A percentile compares a stretch with the other conserved stretches of the same genome.
Conservation (phyloP, 75 land plant genomes). For the Pseudotsuga menziesii region DNA sequence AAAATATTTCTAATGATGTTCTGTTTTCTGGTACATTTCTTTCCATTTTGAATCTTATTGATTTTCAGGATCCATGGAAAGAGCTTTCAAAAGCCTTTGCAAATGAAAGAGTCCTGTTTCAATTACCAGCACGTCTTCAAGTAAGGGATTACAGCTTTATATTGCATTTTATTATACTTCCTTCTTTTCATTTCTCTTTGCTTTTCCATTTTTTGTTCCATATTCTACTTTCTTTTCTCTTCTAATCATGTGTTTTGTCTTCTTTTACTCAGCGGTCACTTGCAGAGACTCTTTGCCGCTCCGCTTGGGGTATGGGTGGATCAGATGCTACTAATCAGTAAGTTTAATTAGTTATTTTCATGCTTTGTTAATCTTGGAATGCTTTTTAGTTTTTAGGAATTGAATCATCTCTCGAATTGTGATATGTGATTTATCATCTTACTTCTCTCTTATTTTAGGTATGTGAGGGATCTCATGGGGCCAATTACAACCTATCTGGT, state of each 20-base stretch:
- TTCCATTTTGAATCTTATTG: not conserved
- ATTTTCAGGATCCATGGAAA: slow-evolving; percentile 33
- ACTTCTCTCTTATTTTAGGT: slow-evolving; percentile 37
- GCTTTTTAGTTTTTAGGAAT: not conserved
- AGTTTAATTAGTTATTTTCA: slow-evolving; percentile 15
- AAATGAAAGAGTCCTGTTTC: slow-evolving; percentile 40
- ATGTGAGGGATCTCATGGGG: slow-evolving; percentile 69
- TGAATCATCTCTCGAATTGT: not conserved
- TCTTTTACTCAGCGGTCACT: slow-evolving; percentile 67
- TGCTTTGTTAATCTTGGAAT: not conserved
- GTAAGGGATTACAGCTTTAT: slow-evolving; percentile 20
- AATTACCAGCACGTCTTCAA: slow-evolving; percentile 42
- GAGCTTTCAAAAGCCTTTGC: slow-evolving; percentile 52
- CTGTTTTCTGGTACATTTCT: not conserved
- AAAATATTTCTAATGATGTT: not conserved
- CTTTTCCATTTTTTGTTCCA: not conserved
- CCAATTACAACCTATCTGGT: slow-evolving; percentile 49
- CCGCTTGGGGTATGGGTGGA: slow-evolving; percentile 65
- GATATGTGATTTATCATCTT: not conserved
- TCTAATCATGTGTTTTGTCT: slow-evolving; percentile 1
- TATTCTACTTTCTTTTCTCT: not conserved
- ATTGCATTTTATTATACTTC: not conserved
- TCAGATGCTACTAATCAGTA: slow-evolving; percentile 78
- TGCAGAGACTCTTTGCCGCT: slow-evolving; percentile 78
- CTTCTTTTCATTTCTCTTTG: not conserved